Percentiles rank a stretch among this genome's conserved stretches.
These are phyloP conservation scores for Chalciporus piperatus DNA, from an alignment of 768 basidiomycete genomes.

Conservation along the genomic window DNA sequence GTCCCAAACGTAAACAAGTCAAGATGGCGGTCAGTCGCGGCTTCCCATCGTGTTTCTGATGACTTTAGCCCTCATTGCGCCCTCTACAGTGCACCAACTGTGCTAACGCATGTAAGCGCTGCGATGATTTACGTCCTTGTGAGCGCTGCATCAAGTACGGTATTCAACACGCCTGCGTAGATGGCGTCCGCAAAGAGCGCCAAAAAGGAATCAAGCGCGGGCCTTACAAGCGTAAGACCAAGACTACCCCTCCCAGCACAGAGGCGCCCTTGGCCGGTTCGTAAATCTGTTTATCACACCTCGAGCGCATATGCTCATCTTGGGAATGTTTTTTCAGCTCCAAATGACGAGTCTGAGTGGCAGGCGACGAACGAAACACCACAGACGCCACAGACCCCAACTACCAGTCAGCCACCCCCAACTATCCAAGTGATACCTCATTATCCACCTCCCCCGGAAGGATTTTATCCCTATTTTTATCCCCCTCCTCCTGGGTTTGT, in stretches of 20 bases:
- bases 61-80: not conserved
- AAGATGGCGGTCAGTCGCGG: constrained; percentile 51
- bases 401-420: constrained; percentile 21
- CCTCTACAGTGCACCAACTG: constrained; percentile 50
- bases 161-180: constrained; percentile 51
- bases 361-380: constrained; percentile 23
- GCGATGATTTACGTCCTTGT: constrained; percentile 59
- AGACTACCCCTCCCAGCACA: constrained; percentile 22
- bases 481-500: constrained; percentile 42
- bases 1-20: constrained; percentile 51
- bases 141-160: constrained; percentile 64
- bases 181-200: constrained; percentile 63
- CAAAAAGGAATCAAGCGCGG: constrained; percentile 59
- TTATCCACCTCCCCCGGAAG: constrained; percentile 37
- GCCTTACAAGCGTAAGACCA: constrained; percentile 54
- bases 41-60: constrained; percentile 2
- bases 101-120: constrained; percentile 55
- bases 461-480: constrained; percentile 44
- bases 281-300: constrained; percentile 6
- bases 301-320: constrained; percentile 11
- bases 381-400: constrained; percentile 16
- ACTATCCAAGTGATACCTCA: constrained; percentile 25
- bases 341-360: constrained; percentile 35
- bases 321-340: constrained; percentile 10
- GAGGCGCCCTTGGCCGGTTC: constrained; percentile 23